Percentiles rank a stretch among this genome's conserved stretches.
These are phyloP conservation scores for Abrus pulchellus DNA, from an alignment of 306 rosid species.

Conservation along the genomic window DNA sequence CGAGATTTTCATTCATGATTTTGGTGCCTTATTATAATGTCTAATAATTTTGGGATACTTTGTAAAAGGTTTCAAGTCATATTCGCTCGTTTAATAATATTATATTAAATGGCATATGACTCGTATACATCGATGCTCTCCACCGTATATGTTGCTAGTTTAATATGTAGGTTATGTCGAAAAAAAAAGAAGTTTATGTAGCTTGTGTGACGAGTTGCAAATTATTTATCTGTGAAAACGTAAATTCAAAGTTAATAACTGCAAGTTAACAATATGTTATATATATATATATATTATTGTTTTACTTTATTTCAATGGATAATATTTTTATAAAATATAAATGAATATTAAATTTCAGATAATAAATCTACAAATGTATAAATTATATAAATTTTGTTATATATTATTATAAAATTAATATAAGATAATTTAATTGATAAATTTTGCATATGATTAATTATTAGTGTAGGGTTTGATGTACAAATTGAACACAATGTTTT, in stretches of 20 bases:
- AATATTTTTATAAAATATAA: too few relatives aligned
- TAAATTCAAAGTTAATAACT: too few relatives aligned
- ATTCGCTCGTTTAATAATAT: not conserved
- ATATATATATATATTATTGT: too few relatives aligned
- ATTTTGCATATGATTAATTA: too few relatives aligned
- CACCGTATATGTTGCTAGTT: not conserved
- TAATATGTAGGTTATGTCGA: too few relatives aligned
- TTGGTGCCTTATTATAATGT: not conserved
- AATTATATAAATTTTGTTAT: too few relatives aligned
- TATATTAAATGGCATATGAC: not conserved
- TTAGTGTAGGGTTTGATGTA: not conserved
- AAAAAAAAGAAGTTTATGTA: not conserved
- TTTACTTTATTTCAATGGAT: too few relatives aligned
- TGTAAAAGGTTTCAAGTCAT: constrained; percentile 1
- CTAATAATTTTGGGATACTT: not conserved
- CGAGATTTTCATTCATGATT: constrained; percentile 9
- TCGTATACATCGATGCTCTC: not conserved
- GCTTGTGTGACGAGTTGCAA: not conserved
- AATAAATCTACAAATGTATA: too few relatives aligned
- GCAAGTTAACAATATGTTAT: too few relatives aligned
- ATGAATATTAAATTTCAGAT: too few relatives aligned
- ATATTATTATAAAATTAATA: too few relatives aligned
- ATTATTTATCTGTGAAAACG: not conserved
- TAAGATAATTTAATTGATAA: too few relatives aligned
- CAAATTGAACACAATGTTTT: not conserved